A percentile compares a stretch with the other conserved stretches of the same genome.
Evolutionary conservation across 208 protist genomes (phyloP).

Genomic region (Zelonia costaricensis): DNA sequence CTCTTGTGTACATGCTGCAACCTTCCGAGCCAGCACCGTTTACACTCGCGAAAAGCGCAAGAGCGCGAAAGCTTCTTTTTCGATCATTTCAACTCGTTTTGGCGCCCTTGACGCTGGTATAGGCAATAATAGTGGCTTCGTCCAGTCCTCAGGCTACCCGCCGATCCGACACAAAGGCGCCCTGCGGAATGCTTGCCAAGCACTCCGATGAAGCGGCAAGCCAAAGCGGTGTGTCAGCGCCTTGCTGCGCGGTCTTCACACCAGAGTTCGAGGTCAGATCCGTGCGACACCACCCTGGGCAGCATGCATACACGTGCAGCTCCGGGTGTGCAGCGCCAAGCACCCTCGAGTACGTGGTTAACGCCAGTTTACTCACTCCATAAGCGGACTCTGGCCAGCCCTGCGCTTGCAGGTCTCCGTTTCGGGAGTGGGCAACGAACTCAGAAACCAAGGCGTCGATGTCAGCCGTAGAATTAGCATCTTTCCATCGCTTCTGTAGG

Average conservation of each 20-base stretch:
- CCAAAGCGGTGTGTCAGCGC: slow-evolving; percentile 36
- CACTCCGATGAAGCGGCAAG: slow-evolving; percentile 23
- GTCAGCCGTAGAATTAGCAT: slow-evolving; percentile 13
- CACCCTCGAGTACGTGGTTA: slow-evolving; percentile 30
- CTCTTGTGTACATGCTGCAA: too few species aligned
- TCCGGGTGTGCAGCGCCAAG: slow-evolving; percentile 9
- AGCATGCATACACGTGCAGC: slow-evolving; percentile 40
- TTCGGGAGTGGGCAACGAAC: slow-evolving; percentile 25
- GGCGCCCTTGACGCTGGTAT: too few species aligned
- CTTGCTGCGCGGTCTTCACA: slow-evolving; percentile 25
- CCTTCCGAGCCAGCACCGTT: too few species aligned
- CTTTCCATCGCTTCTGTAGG: slow-evolving; percentile 17
- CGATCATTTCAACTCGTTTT: too few species aligned
- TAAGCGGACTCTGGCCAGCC: slow-evolving; percentile 41
- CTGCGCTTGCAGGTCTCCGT: slow-evolving; percentile 15
- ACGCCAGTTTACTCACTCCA: slow-evolving; percentile 42
- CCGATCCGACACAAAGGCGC: slow-evolving; percentile 21
- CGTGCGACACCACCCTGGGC: slow-evolving; percentile 38
- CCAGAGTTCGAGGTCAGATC: slow-evolving; percentile 23
- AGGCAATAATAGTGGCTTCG: too few species aligned
- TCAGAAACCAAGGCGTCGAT: slow-evolving; percentile 30
- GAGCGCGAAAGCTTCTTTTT: too few species aligned
- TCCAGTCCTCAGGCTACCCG: background rate
- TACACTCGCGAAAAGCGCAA: too few species aligned
- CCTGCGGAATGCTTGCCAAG: slow-evolving; percentile 15